phyloP scores from a whole-genome alignment of 176 grass and related monocot genomes.

The Themeda triandra region DNA sequence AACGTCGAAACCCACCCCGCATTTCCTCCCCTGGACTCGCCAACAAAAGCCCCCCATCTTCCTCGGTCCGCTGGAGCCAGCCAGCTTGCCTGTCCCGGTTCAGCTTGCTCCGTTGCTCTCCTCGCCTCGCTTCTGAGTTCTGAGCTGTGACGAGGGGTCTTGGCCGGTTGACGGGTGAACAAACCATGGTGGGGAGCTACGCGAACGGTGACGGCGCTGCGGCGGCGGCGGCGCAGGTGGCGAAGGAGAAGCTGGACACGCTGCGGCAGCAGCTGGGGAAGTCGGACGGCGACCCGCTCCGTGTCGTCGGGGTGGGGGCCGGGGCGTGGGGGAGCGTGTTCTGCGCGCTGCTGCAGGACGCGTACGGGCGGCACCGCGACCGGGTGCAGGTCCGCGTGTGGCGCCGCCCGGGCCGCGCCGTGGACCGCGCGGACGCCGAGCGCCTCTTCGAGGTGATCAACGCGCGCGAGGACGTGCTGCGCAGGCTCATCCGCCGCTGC shows the following conservation, averaged over 20 bases:
- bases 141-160: neutral
- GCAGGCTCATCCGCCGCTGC: slow-evolving; percentile 65
- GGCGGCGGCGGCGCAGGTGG: slow-evolving; percentile 18
- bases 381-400: slow-evolving; percentile 84
- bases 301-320: slow-evolving; percentile 73
- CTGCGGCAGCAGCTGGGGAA: slow-evolving; percentile 74
- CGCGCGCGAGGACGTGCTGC: slow-evolving; percentile 71
- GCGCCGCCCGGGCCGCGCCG: slow-evolving; percentile 62
- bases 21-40: slow-evolving; percentile 6
- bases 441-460: slow-evolving; percentile 98
- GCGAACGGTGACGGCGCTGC: slow-evolving; percentile 27
- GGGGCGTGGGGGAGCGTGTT: slow-evolving; percentile 94
- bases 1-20: slow-evolving; percentile 18
- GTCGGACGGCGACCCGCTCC: slow-evolving; percentile 59
- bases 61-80: neutral
- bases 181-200: slow-evolving; percentile 46
- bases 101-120: neutral
- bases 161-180: neutral
- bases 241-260: slow-evolving; percentile 74
- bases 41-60: neutral
- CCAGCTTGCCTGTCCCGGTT: neutral
- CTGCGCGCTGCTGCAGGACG: slow-evolving; percentile 83
- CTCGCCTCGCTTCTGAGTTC: neutral
- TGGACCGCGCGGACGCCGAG: slow-evolving; percentile 81
- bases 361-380: slow-evolving; percentile 75